Evolutionary conservation across 2,329 filamentous ascomycete genomes (phyloP).

Genomic region (Sporothrix euskadiensis): DNA sequence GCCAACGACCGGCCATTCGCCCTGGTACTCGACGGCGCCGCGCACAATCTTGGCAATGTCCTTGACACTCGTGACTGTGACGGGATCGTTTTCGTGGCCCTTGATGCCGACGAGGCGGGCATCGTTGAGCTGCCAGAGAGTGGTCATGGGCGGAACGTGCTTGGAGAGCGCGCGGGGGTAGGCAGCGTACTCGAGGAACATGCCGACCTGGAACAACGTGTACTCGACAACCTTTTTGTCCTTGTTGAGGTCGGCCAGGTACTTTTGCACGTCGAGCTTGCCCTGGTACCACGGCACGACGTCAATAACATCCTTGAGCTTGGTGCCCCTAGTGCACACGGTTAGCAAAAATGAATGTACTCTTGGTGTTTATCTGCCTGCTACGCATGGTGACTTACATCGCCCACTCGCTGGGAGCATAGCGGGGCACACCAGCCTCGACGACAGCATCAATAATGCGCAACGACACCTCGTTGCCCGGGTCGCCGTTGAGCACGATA

Average conservation of each 20-base stretch:
- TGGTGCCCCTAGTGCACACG: constrained; percentile 11
- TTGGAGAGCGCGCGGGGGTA: constrained; percentile 50
- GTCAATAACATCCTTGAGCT: constrained; percentile 32
- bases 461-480: constrained; percentile 6
- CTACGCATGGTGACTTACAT: constrained; percentile 38
- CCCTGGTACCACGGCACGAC: constrained; percentile 51
- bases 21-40: constrained; percentile 48
- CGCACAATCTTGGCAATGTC: constrained; percentile 10
- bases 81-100: neutral
- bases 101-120: neutral
- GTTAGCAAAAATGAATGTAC: neutral
- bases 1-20: constrained; percentile 46
- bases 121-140: neutral
- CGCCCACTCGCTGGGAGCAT: constrained; percentile 62
- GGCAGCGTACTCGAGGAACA: constrained; percentile 52
- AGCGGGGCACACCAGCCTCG: constrained; percentile 59
- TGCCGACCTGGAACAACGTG: constrained; percentile 21
- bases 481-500: constrained; percentile 24
- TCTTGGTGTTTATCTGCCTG: neutral
- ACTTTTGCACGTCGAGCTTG: constrained; percentile 53
- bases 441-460: constrained; percentile 60
- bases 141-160: constrained; percentile 42
- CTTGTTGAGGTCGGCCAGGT: constrained; percentile 54
- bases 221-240: constrained; percentile 55
- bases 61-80: neutral